phyloP scores from a whole-genome alignment of 225 moss, liverwort and hornwort species.

The Sphagnum contortum region DNA sequence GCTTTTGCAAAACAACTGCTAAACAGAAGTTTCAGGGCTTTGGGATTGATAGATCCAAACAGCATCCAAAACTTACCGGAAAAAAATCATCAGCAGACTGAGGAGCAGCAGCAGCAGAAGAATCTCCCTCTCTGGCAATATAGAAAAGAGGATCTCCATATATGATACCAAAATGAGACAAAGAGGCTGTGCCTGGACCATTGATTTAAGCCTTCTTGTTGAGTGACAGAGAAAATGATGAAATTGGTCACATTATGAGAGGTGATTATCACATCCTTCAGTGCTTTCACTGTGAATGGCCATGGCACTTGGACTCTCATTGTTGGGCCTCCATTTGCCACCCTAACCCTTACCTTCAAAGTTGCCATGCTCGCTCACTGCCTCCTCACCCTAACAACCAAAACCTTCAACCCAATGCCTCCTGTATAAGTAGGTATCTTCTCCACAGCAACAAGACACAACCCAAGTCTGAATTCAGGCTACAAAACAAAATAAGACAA shows the following conservation, averaged over 20 bases:
- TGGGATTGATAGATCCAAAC: too few species aligned
- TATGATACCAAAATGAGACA: slow-evolving; percentile 73
- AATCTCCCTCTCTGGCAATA: slow-evolving; percentile 22
- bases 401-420: too few species aligned
- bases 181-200: slow-evolving; percentile 40
- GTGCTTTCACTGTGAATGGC: slow-evolving; percentile 45
- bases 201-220: slow-evolving; percentile 70
- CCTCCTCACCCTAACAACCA: too few species aligned
- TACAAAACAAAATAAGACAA: too few species aligned
- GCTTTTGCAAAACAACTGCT: too few species aligned
- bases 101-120: too few species aligned
- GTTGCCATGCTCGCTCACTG: slow-evolving; percentile 25
- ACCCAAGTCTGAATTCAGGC: too few species aligned
- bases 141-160: slow-evolving; percentile 78
- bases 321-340: slow-evolving; percentile 63
- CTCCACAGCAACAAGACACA: too few species aligned
- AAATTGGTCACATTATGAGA: slow-evolving; percentile 29
- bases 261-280: slow-evolving; percentile 56
- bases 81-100: too few species aligned
- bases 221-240: slow-evolving; percentile 52
- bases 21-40: too few species aligned
- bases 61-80: too few species aligned
- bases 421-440: too few species aligned
- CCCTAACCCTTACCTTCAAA: slow-evolving; percentile 76
- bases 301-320: slow-evolving; percentile 54